Evolutionary conservation across 192 early-diverging fungal genomes (phyloP).

Genomic region (Spinellus fusiger): DNA sequence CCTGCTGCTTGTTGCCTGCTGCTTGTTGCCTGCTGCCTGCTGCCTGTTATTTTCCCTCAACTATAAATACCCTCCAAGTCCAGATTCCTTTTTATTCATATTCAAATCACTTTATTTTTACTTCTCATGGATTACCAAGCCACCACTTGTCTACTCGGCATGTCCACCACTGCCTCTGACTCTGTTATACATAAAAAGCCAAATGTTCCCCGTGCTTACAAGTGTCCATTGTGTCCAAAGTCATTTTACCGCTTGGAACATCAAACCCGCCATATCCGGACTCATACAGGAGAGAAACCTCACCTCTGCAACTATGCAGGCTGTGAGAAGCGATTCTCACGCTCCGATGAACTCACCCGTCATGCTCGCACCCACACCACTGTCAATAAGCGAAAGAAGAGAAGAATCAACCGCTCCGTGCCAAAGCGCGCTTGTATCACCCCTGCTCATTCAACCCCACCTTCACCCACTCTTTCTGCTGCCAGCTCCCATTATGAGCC

Average conservation of each 20-base stretch:
- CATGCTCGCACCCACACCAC: slow-evolving; percentile 60
- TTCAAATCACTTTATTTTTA: background rate
- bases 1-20: too few species aligned
- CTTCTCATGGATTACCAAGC: slow-evolving; percentile 17
- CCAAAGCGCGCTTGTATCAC: slow-evolving; percentile 13
- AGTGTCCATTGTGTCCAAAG: slow-evolving; percentile 69
- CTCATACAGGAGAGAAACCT: slow-evolving; percentile 84
- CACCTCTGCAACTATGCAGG: slow-evolving; percentile 69
- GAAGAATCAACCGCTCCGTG: slow-evolving; percentile 18
- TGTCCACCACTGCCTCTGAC: background rate
- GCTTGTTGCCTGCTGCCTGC: too few species aligned
- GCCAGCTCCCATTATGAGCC: slow-evolving; percentile 28
- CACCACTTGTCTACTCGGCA: slow-evolving; percentile 13
- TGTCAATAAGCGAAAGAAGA: slow-evolving; percentile 39
- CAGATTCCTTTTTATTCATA: background rate
- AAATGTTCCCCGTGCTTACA: slow-evolving; percentile 53
- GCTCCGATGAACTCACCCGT: slow-evolving; percentile 74
- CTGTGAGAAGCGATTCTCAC: slow-evolving; percentile 75
- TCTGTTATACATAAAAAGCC: slow-evolving; percentile 9
- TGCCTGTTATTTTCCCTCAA: too few species aligned
- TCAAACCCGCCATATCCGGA: slow-evolving; percentile 75
- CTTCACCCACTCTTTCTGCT: slow-evolving; percentile 28
- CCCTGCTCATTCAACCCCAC: slow-evolving; percentile 31
- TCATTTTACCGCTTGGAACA: slow-evolving; percentile 74
- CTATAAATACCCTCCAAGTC: background rate